These are phyloP conservation scores for Picea glauca DNA, from an alignment of 75 land plant genomes.

Conservation along the genomic window DNA sequence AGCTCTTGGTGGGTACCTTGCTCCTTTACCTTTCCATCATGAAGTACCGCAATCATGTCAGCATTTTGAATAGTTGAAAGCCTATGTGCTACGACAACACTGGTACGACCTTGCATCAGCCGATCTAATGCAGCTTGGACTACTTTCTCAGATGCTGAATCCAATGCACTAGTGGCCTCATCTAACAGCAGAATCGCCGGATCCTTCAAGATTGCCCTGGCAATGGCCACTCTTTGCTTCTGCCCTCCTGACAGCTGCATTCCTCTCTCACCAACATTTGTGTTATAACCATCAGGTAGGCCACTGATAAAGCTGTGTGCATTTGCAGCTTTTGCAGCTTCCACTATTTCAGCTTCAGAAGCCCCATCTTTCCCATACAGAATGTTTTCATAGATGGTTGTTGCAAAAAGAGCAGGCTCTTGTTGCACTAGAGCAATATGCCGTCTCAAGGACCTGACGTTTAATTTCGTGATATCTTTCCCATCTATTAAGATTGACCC, in stretches of 20 bases:
- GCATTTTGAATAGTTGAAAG: slow-evolving; percentile 62
- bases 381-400: slow-evolving; percentile 67
- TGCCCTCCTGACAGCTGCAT: slow-evolving; percentile 78
- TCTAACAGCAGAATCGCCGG: slow-evolving; percentile 66
- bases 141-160: slow-evolving; percentile 56
- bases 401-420: slow-evolving; percentile 67
- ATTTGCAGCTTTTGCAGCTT: slow-evolving; percentile 60
- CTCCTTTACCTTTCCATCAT: slow-evolving; percentile 53
- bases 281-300: slow-evolving; percentile 62
- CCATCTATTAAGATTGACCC: slow-evolving; percentile 62
- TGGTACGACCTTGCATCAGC: slow-evolving; percentile 62
- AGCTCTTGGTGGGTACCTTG: slow-evolving; percentile 52
- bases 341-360: slow-evolving; percentile 52
- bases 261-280: slow-evolving; percentile 68
- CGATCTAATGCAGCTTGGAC: slow-evolving; percentile 68
- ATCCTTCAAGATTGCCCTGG: slow-evolving; percentile 67
- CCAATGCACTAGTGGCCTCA: slow-evolving; percentile 85
- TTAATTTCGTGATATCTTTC: slow-evolving; percentile 36
- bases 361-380: slow-evolving; percentile 56
- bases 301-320: slow-evolving; percentile 60
- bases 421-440: slow-evolving; percentile 69
- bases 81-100: slow-evolving; percentile 68
- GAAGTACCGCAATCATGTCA: slow-evolving; percentile 54
- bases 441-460: slow-evolving; percentile 41
- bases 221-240: slow-evolving; percentile 74